Evolutionary conservation across 495 filamentous ascomycete species (phyloP), one percentile per base, ranked within the genome.

Genomic region (Aspergillus sclerotioniger): DNA sequence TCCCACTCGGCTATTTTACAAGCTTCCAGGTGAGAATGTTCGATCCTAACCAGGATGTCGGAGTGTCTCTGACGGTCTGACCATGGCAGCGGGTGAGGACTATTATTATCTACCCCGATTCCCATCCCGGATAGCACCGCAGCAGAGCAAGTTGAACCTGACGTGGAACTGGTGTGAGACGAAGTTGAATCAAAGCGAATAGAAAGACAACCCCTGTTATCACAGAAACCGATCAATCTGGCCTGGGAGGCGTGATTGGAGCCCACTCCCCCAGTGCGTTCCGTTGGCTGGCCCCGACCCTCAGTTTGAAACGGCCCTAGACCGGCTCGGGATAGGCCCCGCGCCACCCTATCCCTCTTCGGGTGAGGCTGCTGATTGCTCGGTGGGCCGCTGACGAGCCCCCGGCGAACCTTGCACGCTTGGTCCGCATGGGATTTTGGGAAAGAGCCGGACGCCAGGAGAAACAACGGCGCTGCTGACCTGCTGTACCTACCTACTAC

Each of bases 261-360:
- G 25, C 43, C 17, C 46, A 31, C 39, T 37, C 54, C 25, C 37
- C 31, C 49, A 48, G 49, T 58, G 46, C 51, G 45, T 54, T 57
- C 59, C 45, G 50, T 45, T 62, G 54, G 59, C 28, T 44, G 56
- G 46, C 47, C 33, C 59, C 54, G 39, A 39, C 57, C 61, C 44
- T 59, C 52, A 64, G 57, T 49, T 50, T 65, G 62, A 62, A 62
- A 65, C 62, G 43, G 52, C 31, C 39, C 57, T 56, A 62, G 43
- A 33, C 57, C 56, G 15, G 25, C 58, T 46, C 49, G 32, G 46
- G 57, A 46, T 56, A 8, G 43, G 29, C 29, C 52, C 54, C 43
- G 50, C 50, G 16, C 54, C n/a, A 25, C 21, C 53, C 52, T 52
- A 49, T 33, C 56, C 20, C 17, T n/a, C 12, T 51, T 46, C 49